Percentiles rank a stretch among this genome's conserved stretches.
These are phyloP conservation scores for Marasmius tenuissimus DNA, from an alignment of 1,284 basidiomycete species.

Conservation along the genomic window DNA sequence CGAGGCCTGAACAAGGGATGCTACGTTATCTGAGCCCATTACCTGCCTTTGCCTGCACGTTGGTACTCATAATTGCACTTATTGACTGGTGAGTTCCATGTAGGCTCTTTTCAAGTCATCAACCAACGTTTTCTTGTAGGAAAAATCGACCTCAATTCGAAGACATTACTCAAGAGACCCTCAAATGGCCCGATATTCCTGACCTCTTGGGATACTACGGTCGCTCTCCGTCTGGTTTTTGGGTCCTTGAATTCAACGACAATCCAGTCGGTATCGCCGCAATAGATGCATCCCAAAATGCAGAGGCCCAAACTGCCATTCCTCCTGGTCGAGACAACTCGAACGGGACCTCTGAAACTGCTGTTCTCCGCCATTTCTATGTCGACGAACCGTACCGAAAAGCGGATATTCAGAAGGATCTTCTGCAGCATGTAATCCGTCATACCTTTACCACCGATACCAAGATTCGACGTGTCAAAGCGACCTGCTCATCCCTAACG, in stretches of 20 bases:
- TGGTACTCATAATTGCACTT: conserved; percentile 64
- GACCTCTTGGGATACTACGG: conserved; percentile 59
- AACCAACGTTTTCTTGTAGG: conserved; percentile 37
- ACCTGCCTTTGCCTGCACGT: conserved; percentile 63
- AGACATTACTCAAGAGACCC: conserved; percentile 46
- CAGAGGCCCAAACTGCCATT: conserved; percentile 20
- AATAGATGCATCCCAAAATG: conserved; percentile 55
- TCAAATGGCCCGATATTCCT: conserved; percentile 59
- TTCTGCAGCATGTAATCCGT: conserved; percentile 58
- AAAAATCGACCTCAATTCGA: conserved; percentile 72
- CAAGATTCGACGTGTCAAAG: conserved; percentile 44
- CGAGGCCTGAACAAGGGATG: conserved; percentile 39
- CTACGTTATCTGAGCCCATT: conserved; percentile 58
- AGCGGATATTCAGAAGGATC: conserved; percentile 61
- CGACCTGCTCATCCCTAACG: conserved; percentile 49
- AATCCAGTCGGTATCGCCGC: conserved; percentile 70
- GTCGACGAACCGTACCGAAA: conserved; percentile 65
- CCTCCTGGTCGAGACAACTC: conserved; percentile 26
- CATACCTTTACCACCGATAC: conserved; percentile 51
- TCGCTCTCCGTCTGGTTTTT: conserved; percentile 61
- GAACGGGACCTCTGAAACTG: conserved; percentile 43
- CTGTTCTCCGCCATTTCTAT: conserved; percentile 76
- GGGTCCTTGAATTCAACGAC: conserved; percentile 63
- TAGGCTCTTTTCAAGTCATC: neutral
- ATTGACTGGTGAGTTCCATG: conserved; percentile 63